Conservation (phyloP, 805 yeast genomes). For the Wickerhamiella occidentalis region DNA sequence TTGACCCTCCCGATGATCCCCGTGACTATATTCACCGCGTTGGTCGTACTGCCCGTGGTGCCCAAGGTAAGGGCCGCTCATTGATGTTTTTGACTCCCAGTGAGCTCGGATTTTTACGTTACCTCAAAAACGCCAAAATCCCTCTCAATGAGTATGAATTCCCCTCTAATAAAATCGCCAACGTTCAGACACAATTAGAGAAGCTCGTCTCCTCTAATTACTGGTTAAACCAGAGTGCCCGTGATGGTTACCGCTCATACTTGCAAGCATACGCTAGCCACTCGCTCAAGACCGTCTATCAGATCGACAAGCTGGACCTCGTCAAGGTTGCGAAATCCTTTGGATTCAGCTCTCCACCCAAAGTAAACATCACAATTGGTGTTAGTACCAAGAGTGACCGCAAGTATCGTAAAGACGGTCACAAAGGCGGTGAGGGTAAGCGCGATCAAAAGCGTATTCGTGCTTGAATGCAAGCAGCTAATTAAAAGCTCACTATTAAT, state of each 20-base stretch:
- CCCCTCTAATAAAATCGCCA: constrained; percentile 87
- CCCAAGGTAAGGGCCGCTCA: constrained; percentile 80
- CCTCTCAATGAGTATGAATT: constrained; percentile 96
- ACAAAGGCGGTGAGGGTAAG: constrained; percentile 7
- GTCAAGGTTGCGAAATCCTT: constrained; percentile 91
- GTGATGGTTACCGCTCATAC: constrained; percentile 94
- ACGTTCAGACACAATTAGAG: constrained; percentile 86
- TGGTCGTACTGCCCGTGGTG: constrained; percentile 93
- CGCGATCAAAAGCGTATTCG: constrained; percentile 8
- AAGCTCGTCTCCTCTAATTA: constrained; percentile 84
- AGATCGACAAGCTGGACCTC: constrained; percentile 86
- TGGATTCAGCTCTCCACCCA: constrained; percentile 88
- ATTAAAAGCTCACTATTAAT: too few relatives aligned
- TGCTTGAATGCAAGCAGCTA: not conserved
- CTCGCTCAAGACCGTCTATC: constrained; percentile 90
- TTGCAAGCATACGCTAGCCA: constrained; percentile 96
- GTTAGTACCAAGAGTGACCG: constrained; percentile 49
- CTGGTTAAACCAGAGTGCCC: constrained; percentile 87
- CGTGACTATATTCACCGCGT: constrained; percentile 98
- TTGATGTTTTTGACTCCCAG: constrained; percentile 90
- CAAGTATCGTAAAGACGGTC: constrained; percentile 9
- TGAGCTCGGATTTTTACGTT: constrained; percentile 88
- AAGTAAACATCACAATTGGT: constrained; percentile 91
- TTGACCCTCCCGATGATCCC: constrained; percentile 99
- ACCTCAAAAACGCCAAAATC: constrained; percentile 91